Conservation (phyloP, 2,329 filamentous ascomycete species). For the Ophiocordyceps camponoti-leonardi region DNA sequence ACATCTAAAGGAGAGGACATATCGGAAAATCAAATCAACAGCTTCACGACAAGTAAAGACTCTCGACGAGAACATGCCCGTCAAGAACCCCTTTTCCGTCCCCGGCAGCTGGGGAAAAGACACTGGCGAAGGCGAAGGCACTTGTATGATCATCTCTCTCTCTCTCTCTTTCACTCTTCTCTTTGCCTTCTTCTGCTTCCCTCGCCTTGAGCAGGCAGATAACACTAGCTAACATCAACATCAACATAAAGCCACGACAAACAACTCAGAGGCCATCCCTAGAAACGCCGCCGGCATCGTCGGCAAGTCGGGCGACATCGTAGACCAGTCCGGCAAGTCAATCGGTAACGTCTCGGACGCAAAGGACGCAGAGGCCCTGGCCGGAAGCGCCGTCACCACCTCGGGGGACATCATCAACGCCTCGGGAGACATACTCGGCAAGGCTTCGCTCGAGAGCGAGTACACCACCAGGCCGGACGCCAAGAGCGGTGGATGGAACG, state of each 20-base stretch:
- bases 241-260: not conserved
- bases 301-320: constrained; percentile 25
- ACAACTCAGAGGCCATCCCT: constrained; percentile 12
- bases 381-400: constrained; percentile 20
- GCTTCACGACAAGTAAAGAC: no score
- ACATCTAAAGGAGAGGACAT: no score
- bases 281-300: constrained; percentile 23
- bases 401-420: constrained; percentile 7
- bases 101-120: not conserved
- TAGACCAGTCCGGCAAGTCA: constrained; percentile 24
- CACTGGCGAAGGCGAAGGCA: not conserved
- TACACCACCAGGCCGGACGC: constrained; percentile 20
- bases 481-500: constrained; percentile 10
- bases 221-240: no score
- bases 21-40: no score
- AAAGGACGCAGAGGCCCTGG: constrained; percentile 20
- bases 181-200: not conserved
- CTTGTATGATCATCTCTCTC: no score
- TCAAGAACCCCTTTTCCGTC: not conserved
- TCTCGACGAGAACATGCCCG: not conserved
- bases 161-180: not conserved
- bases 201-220: no score
- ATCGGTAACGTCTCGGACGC: constrained; percentile 23
- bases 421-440: constrained; percentile 20
- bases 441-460: constrained; percentile 22